phyloP scores from a whole-genome alignment of 805 yeast species.

The Myxozyma lipomycoides region DNA sequence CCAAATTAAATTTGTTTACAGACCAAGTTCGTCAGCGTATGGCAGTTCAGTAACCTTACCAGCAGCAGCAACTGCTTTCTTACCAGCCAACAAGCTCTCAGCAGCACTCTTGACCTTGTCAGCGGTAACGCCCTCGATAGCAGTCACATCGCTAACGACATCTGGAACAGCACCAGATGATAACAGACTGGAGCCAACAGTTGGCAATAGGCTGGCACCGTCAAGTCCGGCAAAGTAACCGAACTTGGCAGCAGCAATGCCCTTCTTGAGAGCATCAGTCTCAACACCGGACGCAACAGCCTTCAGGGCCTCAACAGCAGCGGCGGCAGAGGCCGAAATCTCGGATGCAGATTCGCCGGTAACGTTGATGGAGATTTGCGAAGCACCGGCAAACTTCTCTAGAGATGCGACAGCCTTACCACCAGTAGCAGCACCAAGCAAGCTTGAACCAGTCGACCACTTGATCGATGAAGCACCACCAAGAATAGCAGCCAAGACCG shows the following conservation, averaged over 20 bases:
- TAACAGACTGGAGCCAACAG: conserved; percentile 30
- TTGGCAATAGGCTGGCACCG: conserved; percentile 15
- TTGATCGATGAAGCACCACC: conserved; percentile 48
- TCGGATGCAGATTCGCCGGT: conserved; percentile 54
- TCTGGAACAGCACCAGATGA: conserved; percentile 40
- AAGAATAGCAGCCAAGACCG: conserved; percentile 66
- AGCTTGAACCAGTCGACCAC: conserved; percentile 50
- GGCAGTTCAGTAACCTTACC: conserved; percentile 88
- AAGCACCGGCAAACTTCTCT: conserved; percentile 69
- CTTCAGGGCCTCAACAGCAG: conserved; percentile 22
- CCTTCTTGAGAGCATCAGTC: conserved; percentile 45
- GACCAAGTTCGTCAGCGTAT: conserved; percentile 60
- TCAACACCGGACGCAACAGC: conserved; percentile 27
- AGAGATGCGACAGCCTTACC: conserved; percentile 47
- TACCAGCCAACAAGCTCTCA: conserved; percentile 41
- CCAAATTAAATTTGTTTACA: no score
- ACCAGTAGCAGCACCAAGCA: conserved; percentile 46
- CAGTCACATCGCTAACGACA: conserved; percentile 33
- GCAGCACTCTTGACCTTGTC: conserved; percentile 40
- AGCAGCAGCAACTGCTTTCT: conserved; percentile 80
- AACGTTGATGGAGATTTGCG: conserved; percentile 70
- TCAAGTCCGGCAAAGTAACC: conserved; percentile 46
- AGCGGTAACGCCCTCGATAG: conserved; percentile 27
- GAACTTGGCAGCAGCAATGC: conserved; percentile 57
- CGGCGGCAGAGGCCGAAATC: conserved; percentile 58